Conservation (phyloP, 208 protist genomes). For the Acanthamoeba royreba region DNA sequence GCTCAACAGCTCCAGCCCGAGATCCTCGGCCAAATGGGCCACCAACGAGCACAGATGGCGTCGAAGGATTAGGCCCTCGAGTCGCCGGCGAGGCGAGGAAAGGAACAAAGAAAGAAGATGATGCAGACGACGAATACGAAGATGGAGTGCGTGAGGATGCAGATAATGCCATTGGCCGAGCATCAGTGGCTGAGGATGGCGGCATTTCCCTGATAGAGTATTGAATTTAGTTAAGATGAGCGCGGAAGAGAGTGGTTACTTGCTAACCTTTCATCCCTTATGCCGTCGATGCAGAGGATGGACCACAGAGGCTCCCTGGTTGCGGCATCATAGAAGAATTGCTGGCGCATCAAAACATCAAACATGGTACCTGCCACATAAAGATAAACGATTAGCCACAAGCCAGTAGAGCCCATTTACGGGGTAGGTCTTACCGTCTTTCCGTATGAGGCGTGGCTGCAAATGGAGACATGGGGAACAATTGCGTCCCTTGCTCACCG, state of each 20-base stretch:
- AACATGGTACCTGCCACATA: not conserved
- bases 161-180: not conserved
- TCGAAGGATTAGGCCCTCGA: not conserved
- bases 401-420: not conserved
- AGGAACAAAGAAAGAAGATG: too few species aligned
- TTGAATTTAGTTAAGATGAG: too few species aligned
- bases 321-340: not conserved
- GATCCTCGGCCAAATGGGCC: too few species aligned
- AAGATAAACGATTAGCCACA: not conserved
- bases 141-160: not conserved
- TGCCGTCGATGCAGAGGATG: not conserved
- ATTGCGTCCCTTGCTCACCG: not conserved
- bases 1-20: too few species aligned
- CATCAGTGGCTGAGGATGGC: not conserved
- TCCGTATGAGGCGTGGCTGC: not conserved
- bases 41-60: too few species aligned
- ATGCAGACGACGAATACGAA: not conserved
- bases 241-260: not conserved
- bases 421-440: slow-evolving; percentile 8
- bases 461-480: not conserved
- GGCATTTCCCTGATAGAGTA: not conserved
- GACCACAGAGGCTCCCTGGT: not conserved
- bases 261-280: not conserved
- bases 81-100: not conserved
- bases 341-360: not conserved